These are phyloP conservation scores for Purpureocillium lavendulum DNA, from an alignment of 2,329 filamentous ascomycete genomes.

Conservation along the genomic window DNA sequence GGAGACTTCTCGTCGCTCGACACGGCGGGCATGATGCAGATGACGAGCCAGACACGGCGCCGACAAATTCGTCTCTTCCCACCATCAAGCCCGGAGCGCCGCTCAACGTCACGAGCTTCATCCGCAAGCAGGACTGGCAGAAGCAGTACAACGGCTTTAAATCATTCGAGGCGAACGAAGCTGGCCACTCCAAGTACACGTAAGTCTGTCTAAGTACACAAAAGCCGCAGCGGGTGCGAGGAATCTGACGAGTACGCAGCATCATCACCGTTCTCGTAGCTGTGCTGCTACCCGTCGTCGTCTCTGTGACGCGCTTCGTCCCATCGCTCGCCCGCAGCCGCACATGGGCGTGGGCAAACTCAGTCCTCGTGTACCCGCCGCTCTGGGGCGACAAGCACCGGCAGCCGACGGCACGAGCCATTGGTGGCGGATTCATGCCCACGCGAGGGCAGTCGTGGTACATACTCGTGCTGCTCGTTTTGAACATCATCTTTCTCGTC, in stretches of 20 bases:
- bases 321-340: slow-evolving; percentile 15
- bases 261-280: slow-evolving; percentile 19
- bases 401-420: slow-evolving; percentile 13
- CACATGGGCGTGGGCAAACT: slow-evolving; percentile 18
- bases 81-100: slow-evolving; percentile 13
- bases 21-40: too few species aligned
- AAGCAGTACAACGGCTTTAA: slow-evolving; percentile 41
- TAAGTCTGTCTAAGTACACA: slow-evolving; percentile 6
- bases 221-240: neutral
- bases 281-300: slow-evolving; percentile 19
- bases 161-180: slow-evolving; percentile 40
- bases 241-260: slow-evolving; percentile 1
- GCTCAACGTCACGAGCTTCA: slow-evolving; percentile 23
- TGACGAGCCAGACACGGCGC: neutral
- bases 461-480: slow-evolving; percentile 21
- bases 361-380: slow-evolving; percentile 21
- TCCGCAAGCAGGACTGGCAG: slow-evolving; percentile 19
- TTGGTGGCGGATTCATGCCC: slow-evolving; percentile 19
- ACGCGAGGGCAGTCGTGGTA: slow-evolving; percentile 25
- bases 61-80: slow-evolving; percentile 12
- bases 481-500: slow-evolving; percentile 24
- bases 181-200: slow-evolving; percentile 14
- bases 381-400: slow-evolving; percentile 22
- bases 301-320: slow-evolving; percentile 26
- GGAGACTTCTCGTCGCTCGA: too few species aligned